Conservation (phyloP, 306 rosid species). For the Styphnolobium japonicum region DNA sequence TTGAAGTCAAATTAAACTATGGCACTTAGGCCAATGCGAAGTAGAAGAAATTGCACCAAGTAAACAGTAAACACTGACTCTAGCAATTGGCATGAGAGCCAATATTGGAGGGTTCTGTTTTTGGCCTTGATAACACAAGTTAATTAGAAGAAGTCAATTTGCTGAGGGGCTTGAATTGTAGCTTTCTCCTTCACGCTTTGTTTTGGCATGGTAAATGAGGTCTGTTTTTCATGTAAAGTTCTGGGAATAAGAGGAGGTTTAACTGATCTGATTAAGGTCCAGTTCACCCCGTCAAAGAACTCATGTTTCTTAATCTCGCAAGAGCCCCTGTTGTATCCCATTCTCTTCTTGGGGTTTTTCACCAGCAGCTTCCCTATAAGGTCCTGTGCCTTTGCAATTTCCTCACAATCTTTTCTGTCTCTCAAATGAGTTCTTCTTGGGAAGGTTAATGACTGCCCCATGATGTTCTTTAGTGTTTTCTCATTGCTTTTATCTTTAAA, state of each 20-base stretch:
- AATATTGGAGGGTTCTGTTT: too few relatives aligned
- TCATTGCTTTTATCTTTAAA: slow-evolving; percentile 42
- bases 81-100: too few relatives aligned
- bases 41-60: too few relatives aligned
- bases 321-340: slow-evolving; percentile 50
- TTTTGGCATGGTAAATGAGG: neutral
- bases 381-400: slow-evolving; percentile 43
- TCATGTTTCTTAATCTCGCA: slow-evolving; percentile 60
- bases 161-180: neutral
- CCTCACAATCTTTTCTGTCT: neutral
- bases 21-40: too few relatives aligned
- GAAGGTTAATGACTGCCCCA: slow-evolving; percentile 38
- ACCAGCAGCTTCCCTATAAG: slow-evolving; percentile 51
- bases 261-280: slow-evolving; percentile 46
- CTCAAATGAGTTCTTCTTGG: slow-evolving; percentile 29
- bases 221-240: neutral
- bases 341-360: slow-evolving; percentile 46
- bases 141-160: slow-evolving; percentile 3
- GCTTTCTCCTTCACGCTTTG: neutral
- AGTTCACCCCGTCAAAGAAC: slow-evolving; percentile 51
- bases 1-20: too few relatives aligned
- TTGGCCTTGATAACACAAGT: neutral
- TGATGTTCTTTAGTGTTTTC: slow-evolving; percentile 49
- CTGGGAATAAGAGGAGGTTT: slow-evolving; percentile 13
- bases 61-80: too few relatives aligned